Conservation (phyloP, 495 filamentous ascomycete species). For the Staphylotrichum tortipilum region DNA sequence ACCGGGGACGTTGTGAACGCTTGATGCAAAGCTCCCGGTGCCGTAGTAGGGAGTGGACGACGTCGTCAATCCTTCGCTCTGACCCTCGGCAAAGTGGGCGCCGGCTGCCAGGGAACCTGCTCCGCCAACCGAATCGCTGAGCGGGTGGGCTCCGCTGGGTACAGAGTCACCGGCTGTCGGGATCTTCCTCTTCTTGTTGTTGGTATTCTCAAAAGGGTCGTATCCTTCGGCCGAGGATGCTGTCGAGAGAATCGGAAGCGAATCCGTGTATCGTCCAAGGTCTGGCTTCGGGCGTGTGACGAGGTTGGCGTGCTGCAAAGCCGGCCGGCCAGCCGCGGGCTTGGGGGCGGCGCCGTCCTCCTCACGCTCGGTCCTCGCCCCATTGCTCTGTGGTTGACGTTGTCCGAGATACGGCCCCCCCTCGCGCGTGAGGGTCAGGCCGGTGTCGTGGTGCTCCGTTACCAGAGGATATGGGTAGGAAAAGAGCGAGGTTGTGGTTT, state of each 20-base stretch:
- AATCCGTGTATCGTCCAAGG: constrained; percentile 34
- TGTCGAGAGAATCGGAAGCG: constrained; percentile 39
- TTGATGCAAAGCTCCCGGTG: constrained; percentile 26
- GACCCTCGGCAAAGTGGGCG: constrained; percentile 21
- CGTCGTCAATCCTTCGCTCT: constrained; percentile 30
- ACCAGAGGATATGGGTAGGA: constrained; percentile 55
- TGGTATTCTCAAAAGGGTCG: constrained; percentile 96
- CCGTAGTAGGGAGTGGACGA: constrained; percentile 28
- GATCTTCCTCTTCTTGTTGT: constrained; percentile 99
- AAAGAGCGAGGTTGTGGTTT: constrained; percentile 61
- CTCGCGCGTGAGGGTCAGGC: constrained; percentile 13
- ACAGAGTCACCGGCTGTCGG: constrained; percentile 66
- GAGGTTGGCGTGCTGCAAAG: constrained; percentile 20
- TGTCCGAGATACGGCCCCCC: constrained; percentile 19
- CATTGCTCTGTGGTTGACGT: constrained; percentile 21
- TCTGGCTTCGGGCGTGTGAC: constrained; percentile 19
- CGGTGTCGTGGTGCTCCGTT: constrained; percentile 26
- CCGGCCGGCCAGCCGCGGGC: constrained; percentile 16
- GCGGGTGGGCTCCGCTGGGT: constrained; percentile 44
- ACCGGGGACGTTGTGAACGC: constrained; percentile 63
- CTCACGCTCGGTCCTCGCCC: constrained; percentile 29
- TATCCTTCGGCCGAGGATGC: constrained; percentile 72
- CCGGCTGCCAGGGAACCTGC: constrained; percentile 18
- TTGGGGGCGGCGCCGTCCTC: constrained; percentile 20
- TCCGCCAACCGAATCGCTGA: constrained; percentile 34